These are phyloP conservation scores for Austroboletus niveus DNA, from an alignment of 1,284 basidiomycete species.

Conservation along the genomic window DNA sequence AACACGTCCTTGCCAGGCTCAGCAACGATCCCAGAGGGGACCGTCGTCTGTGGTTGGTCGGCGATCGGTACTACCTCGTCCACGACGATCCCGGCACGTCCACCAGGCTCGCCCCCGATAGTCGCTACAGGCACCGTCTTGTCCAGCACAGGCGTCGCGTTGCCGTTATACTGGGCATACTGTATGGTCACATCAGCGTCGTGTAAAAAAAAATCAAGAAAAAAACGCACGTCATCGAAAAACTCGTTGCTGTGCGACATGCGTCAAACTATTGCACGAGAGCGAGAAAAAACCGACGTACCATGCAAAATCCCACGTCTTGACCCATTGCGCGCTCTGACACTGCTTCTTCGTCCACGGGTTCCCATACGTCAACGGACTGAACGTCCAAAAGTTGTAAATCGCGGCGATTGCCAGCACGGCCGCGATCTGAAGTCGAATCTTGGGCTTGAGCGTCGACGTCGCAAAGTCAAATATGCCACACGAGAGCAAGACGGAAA, in stretches of 20 bases:
- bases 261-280: not conserved
- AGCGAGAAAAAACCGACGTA: constrained; percentile 34
- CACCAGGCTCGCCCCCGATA: constrained; percentile 46
- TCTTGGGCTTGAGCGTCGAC: constrained; percentile 69
- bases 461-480: constrained; percentile 86
- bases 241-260: constrained; percentile 53
- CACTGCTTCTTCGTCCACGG: constrained; percentile 87
- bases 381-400: constrained; percentile 79
- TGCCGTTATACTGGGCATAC: constrained; percentile 53
- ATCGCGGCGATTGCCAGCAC: constrained; percentile 72
- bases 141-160: constrained; percentile 36
- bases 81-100: constrained; percentile 47
- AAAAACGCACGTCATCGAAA: constrained; percentile 51
- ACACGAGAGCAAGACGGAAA: constrained; percentile 80
- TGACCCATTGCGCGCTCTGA: constrained; percentile 78
- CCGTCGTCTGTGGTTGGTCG: constrained; percentile 38
- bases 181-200: constrained; percentile 22
- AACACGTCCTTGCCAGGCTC: constrained; percentile 73
- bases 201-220: not conserved
- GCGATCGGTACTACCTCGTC: constrained; percentile 29
- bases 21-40: constrained; percentile 49
- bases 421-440: constrained; percentile 78
- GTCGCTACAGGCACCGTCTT: constrained; percentile 40
- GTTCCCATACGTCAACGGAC: constrained; percentile 82
- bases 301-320: constrained; percentile 97